Evolutionary conservation across 345 rosid genomes (phyloP).

Genomic region (Stellera chamaejasme): DNA sequence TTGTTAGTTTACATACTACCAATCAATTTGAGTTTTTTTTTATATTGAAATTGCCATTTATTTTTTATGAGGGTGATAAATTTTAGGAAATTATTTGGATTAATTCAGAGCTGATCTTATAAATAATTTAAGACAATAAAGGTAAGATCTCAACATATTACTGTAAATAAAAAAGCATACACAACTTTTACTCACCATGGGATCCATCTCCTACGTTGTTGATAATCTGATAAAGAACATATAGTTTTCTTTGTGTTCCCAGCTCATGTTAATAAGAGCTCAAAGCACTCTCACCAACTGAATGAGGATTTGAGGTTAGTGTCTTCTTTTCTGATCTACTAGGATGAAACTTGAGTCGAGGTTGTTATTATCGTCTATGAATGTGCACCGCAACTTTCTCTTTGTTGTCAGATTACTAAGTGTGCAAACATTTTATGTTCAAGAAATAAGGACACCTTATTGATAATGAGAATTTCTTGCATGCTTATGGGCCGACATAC

Average conservation of each 20-base stretch:
- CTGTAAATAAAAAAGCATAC: background rate
- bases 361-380: too few species aligned
- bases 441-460: constrained; percentile 71
- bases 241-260: constrained; percentile 21
- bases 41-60: too few species aligned
- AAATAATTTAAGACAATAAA: background rate
- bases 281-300: constrained; percentile 20
- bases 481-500: constrained; percentile 77
- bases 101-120: too few species aligned
- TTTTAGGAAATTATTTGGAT: too few species aligned
- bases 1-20: too few species aligned
- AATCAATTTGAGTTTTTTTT: too few species aligned
- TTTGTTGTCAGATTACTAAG: constrained; percentile 6
- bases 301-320: constrained; percentile 7
- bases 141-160: background rate
- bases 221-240: constrained; percentile 20
- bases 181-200: constrained; percentile 28
- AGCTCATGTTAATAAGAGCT: constrained; percentile 9
- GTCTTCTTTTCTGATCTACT: too few species aligned
- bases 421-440: constrained; percentile 34
- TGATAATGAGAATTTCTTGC: constrained; percentile 72
- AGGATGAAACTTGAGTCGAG: too few species aligned
- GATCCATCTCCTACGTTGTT: constrained; percentile 21
- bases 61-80: too few species aligned
- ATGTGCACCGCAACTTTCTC: too few species aligned